A percentile compares a stretch with the other conserved stretches of the same genome.
These are phyloP conservation scores for Scheffersomyces illinoinensis DNA, from an alignment of 1,139 yeast species.

Conservation along the genomic window DNA sequence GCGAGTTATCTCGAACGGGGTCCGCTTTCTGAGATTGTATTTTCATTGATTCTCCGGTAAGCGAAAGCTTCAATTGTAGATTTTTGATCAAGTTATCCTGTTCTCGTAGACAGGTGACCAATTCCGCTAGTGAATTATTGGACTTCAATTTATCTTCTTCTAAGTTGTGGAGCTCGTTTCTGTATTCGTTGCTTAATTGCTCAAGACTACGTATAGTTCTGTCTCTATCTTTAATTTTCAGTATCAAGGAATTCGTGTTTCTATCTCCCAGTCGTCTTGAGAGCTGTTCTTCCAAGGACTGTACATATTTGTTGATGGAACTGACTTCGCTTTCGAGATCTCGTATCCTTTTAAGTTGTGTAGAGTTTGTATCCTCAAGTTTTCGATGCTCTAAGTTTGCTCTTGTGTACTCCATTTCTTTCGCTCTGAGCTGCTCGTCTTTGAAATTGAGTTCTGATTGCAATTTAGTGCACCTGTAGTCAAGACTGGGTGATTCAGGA, in stretches of 20 bases:
- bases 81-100: conserved; percentile 25
- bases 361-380: conserved; percentile 5
- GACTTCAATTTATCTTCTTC: conserved; percentile 13
- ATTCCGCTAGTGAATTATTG: conserved; percentile 11
- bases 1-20: neutral
- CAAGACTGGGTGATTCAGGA: conserved; percentile 1
- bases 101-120: conserved; percentile 17
- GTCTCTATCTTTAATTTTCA: conserved; percentile 21
- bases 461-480: conserved; percentile 2
- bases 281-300: conserved; percentile 21
- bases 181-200: conserved; percentile 24
- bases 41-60: conserved; percentile 7
- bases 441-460: neutral
- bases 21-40: conserved; percentile 4
- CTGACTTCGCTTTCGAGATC: conserved; percentile 20
- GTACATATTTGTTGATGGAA: conserved; percentile 20
- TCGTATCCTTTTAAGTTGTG: conserved; percentile 11
- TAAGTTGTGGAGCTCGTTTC: conserved; percentile 17
- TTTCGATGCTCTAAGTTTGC: neutral
- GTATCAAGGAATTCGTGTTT: conserved; percentile 6
- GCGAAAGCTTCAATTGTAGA: conserved; percentile 20
- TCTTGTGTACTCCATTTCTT: conserved; percentile 9
- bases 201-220: conserved; percentile 21
- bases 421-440: neutral
- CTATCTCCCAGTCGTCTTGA: conserved; percentile 6